phyloP scores from a whole-genome alignment of 192 early-diverging fungal species.

The Backusella circina region DNA sequence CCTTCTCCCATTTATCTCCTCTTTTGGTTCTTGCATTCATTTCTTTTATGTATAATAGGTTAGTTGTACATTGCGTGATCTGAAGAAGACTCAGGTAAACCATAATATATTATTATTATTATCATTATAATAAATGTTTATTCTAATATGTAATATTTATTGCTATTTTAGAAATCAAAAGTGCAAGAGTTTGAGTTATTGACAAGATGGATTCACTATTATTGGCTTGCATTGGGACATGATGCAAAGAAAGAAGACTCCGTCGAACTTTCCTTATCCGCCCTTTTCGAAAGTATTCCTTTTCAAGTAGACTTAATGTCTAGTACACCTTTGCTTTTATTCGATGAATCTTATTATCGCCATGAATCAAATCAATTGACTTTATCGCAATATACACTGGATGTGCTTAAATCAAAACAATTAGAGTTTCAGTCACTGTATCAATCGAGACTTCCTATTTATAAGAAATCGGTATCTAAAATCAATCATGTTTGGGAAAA shows the following conservation, averaged over 20 bases:
- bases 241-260: constrained; percentile 5
- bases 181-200: constrained; percentile 12
- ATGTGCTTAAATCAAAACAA: constrained; percentile 29
- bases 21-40: background rate
- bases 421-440: constrained; percentile 31
- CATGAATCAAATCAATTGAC: constrained; percentile 34
- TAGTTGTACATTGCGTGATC: constrained; percentile 10
- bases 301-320: constrained; percentile 3
- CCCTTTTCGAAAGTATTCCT: constrained; percentile 6
- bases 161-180: constrained; percentile 7
- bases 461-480: constrained; percentile 15
- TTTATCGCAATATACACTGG: constrained; percentile 37
- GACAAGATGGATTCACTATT: constrained; percentile 22
- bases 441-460: constrained; percentile 34
- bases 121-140: background rate
- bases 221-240: constrained; percentile 14
- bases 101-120: background rate
- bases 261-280: constrained; percentile 17
- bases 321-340: background rate
- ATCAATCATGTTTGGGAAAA: constrained; percentile 30
- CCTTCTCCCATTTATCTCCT: background rate
- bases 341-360: background rate
- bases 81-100: constrained; percentile 3
- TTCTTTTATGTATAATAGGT: background rate
- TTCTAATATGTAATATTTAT: background rate